Percentiles rank a stretch among this genome's conserved stretches.
phyloP scores from a whole-genome alignment of 768 basidiomycete genomes.

The Neoboletus brunneissimus region DNA sequence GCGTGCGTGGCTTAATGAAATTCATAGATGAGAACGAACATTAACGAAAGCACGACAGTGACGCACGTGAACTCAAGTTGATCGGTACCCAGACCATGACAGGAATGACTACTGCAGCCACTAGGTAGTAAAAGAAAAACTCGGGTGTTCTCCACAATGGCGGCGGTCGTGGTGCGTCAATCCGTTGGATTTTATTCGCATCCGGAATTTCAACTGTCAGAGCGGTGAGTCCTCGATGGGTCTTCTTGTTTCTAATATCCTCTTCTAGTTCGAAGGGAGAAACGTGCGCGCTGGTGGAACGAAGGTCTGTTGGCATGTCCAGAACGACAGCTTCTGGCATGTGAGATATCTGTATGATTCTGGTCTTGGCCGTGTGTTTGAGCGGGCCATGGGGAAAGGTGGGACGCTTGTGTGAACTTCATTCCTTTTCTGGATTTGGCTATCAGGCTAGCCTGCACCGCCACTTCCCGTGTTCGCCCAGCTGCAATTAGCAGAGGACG shows the following conservation, averaged over 20 bases:
- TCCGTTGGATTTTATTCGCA: constrained; percentile 30
- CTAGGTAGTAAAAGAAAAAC: constrained; percentile 71
- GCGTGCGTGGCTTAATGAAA: constrained; percentile 58
- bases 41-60: background rate
- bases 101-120: constrained; percentile 60
- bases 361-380: background rate
- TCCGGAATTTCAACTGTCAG: constrained; percentile 59
- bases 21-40: constrained; percentile 1
- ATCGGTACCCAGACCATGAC: constrained; percentile 77
- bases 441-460: constrained; percentile 8
- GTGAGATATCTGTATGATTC: background rate
- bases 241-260: background rate
- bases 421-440: constrained; percentile 10
- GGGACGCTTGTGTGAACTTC: constrained; percentile 2
- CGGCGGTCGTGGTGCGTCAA: constrained; percentile 31
- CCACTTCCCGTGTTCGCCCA: constrained; percentile 14
- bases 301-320: constrained; percentile 38
- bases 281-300: constrained; percentile 1
- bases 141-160: constrained; percentile 79
- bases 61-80: constrained; percentile 70
- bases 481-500: background rate
- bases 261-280: constrained; percentile 19
- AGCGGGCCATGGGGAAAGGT: background rate
- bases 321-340: constrained; percentile 32
- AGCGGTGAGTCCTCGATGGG: constrained; percentile 34